These are phyloP conservation scores for Trichoderma sp. DNA, from an alignment of 2,329 filamentous ascomycete species.

Conservation along the genomic window DNA sequence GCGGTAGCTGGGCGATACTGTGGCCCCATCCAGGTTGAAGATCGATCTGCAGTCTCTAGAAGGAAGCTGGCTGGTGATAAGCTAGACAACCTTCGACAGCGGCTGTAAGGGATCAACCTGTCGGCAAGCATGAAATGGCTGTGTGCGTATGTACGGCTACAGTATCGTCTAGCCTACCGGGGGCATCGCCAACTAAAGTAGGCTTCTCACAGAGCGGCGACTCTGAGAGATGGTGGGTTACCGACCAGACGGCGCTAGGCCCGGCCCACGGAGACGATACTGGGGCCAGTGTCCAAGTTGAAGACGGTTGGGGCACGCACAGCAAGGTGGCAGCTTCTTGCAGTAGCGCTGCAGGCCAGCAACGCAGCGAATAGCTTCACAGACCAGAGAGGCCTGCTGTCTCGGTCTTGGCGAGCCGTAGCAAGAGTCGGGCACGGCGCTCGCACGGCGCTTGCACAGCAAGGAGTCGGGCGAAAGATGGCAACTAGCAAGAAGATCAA, in stretches of 20 bases:
- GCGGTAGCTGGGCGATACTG: neutral
- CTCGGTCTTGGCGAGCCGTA: neutral
- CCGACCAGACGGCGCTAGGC: slow-evolving; percentile 19
- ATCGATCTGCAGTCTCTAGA: neutral
- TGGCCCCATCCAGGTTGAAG: neutral
- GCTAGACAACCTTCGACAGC: neutral
- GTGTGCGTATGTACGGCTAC: neutral
- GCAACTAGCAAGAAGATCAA: neutral
- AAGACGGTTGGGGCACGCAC: slow-evolving; percentile 1
- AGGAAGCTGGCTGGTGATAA: neutral
- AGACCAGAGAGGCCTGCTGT: neutral
- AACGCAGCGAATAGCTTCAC: neutral
- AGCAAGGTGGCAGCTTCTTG: slow-evolving; percentile 3
- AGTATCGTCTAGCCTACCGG: slow-evolving; percentile 12
- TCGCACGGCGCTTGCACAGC: neutral
- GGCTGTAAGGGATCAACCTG: neutral
- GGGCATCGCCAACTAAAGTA: slow-evolving; percentile 20
- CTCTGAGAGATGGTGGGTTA: neutral
- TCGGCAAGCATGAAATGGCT: neutral
- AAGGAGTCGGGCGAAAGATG: neutral
- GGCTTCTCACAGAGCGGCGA: slow-evolving; percentile 8
- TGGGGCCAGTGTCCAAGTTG: neutral
- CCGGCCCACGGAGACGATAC: slow-evolving; percentile 17
- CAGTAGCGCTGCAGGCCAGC: slow-evolving; percentile 4
- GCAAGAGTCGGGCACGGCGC: neutral